Evolutionary conservation across 805 yeast species (phyloP), one percentile per base, ranked within the genome.

Genomic region (Cyberlindnera mississippiensis): DNA sequence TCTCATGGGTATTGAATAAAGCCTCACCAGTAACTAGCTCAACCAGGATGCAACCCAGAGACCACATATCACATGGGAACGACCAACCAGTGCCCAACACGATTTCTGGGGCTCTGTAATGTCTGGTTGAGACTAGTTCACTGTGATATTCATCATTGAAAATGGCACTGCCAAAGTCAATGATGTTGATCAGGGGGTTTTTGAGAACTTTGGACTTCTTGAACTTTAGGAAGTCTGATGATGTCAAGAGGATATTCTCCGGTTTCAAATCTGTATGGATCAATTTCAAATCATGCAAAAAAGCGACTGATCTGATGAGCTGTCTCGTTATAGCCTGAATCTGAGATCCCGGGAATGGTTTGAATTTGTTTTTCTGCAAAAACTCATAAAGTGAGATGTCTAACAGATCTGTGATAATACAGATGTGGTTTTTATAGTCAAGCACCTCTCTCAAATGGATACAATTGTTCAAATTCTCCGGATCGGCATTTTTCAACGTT

Each of bases 261-360:
- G 99, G 99, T 65, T 93, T 93, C 52, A 93, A 71, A 62, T 93
- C 99, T 0, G 99, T 93, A 64, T 93, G 99, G 33, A 93, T 87
- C 37, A 93, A 72, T 40, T 84, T 86, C 59, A 93, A 69, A 56
- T 87, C 96, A 62, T 93, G 99, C 48, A 93, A 68, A 56, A 85
- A 91, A 2, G 93, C 85, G 30, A 91, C 95, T 0, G 93, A 82
- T 49, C 89, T 72, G 17, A 93, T 70, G 44, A 93, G 64, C 64
- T 93, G 99, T 58, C 82, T 80, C 17, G 95, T 82, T 45, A 93
- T 80, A 3, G 88, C 85, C 65, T 87, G 96, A 29, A 91, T 82
- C 52, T 93, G 99, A 6, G 85, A 76, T 0, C 96, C 96, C 0
- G 98, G 97, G 62, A 90, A 93, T n/a, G 96, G 86, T 31, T 82